Evolutionary conservation across 2,329 filamentous ascomycete species (phyloP), one percentile per base, ranked within the genome.

Genomic region (Aspergillus japonicus): DNA sequence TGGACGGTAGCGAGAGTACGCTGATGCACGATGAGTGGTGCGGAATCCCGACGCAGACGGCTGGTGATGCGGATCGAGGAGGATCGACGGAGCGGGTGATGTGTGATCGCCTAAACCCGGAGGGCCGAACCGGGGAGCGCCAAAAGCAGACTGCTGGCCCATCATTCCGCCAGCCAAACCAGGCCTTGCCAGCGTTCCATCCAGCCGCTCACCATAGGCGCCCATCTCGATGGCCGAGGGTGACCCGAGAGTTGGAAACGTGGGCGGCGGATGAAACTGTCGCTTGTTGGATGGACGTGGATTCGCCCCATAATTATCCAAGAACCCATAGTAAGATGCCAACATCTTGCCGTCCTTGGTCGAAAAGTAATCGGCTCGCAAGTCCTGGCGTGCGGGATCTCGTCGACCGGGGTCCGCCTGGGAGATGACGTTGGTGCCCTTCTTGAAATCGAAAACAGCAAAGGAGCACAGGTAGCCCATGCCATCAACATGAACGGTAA

Each of bases 291-390:
- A 57, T 11, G 70, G 63, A 21, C 87, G 88, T 3, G 88, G 87
- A 68, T 91, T 91, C 52, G 88, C 85, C 14, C 89, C 86, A 69
- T 99, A 99, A 67, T 96, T 93, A 71, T 97, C 92, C 60, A 97
- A 81, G 74, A 99, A 99, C 2, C 93, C 92, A 69, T 95, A 93
- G 73, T 97, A 95, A 0, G 94, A 98, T 16, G 92, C 91, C n/a
- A 95, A 89, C 91, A 99, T 96, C 79, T 99, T 99, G 63, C 93
- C 91, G 70, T 99, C 93, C 71, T 97, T 97, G 10, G 92, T 92
- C 23, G 91, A 88, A 71, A 95, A 98, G 73, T 98, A 98, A 67
- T 97, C 93, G 60, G 95, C 91, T 11, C 95, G 87, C 10, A 92
- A 84, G 71, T 92, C 89, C n/a, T 82, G 64, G 69, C 74, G 56